Evolutionary conservation across 441 rosid species (phyloP).

Genomic region (Erysimum pusillum): DNA sequence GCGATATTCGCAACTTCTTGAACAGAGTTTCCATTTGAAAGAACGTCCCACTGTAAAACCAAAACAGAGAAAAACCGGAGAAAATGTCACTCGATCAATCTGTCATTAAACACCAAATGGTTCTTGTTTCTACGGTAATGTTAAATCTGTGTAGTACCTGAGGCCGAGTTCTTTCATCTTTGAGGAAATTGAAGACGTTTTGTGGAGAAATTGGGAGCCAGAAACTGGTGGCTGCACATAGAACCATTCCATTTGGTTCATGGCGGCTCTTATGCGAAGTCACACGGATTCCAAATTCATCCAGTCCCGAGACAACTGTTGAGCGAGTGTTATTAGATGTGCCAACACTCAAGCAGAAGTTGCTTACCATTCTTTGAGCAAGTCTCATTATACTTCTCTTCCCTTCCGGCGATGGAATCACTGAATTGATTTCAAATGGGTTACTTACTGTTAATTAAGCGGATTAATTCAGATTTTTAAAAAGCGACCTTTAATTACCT

Average conservation of each 20-base stretch:
- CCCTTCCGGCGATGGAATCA: slow-evolving; percentile 86
- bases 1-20: slow-evolving; percentile 97
- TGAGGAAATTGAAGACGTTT: slow-evolving; percentile 81
- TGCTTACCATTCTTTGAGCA: slow-evolving; percentile 89
- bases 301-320: slow-evolving; percentile 68
- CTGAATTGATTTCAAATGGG: too few relatives aligned
- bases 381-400: slow-evolving; percentile 98
- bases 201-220: slow-evolving; percentile 90
- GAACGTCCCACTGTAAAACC: slow-evolving; percentile 92
- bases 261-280: slow-evolving; percentile 78
- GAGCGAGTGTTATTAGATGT: slow-evolving; percentile 77
- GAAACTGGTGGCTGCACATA: slow-evolving; percentile 91
- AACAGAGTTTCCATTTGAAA: slow-evolving; percentile 85
- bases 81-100: too few relatives aligned
- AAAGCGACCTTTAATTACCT: slow-evolving; percentile 53
- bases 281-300: slow-evolving; percentile 84
- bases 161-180: slow-evolving; percentile 88
- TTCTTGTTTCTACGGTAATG: too few relatives aligned
- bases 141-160: slow-evolving; percentile 64
- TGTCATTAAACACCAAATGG: too few relatives aligned
- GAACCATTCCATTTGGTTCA: slow-evolving; percentile 86
- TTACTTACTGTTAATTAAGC: too few relatives aligned
- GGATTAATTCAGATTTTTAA: neutral
- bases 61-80: slow-evolving; percentile 23
- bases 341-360: slow-evolving; percentile 82